Evolutionary conservation across 2,329 filamentous ascomycete species (phyloP).

Genomic region (Ceratocystis alfenasii): DNA sequence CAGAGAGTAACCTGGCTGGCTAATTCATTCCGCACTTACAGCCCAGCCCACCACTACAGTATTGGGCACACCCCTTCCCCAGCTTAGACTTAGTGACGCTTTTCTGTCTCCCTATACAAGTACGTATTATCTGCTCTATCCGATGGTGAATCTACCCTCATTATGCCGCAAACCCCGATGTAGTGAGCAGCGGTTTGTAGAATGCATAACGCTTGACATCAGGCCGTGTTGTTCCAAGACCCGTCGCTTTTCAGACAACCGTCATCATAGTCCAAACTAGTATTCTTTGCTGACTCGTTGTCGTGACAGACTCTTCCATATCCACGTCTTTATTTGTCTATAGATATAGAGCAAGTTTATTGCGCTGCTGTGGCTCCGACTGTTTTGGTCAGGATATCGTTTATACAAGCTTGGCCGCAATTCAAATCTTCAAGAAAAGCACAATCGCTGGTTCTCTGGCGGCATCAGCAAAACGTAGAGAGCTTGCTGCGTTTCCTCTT

Average conservation of each 20-base stretch:
- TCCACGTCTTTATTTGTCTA: too few species aligned
- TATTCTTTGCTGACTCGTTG: too few species aligned
- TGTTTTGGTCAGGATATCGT: too few species aligned
- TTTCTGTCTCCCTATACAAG: background rate
- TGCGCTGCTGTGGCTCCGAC: too few species aligned
- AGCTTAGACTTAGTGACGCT: background rate
- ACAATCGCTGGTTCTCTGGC: too few species aligned
- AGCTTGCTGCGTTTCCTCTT: background rate
- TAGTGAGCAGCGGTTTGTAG: background rate
- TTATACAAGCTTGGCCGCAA: too few species aligned
- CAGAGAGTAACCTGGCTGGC: background rate
- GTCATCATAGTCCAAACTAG: too few species aligned
- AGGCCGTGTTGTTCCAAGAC: background rate
- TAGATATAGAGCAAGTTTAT: too few species aligned
- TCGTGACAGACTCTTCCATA: too few species aligned
- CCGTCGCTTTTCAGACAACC: too few species aligned
- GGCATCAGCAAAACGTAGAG: background rate
- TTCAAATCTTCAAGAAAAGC: background rate
- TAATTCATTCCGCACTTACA: constrained; percentile 3
- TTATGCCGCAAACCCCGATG: background rate
- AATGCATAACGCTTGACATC: background rate
- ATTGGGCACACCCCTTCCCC: background rate
- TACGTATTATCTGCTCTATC: background rate
- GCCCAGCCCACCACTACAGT: background rate
- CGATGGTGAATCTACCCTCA: background rate